phyloP scores from a whole-genome alignment of 371 early-diverging fungal species.

The Chytridiales sp. region DNA sequence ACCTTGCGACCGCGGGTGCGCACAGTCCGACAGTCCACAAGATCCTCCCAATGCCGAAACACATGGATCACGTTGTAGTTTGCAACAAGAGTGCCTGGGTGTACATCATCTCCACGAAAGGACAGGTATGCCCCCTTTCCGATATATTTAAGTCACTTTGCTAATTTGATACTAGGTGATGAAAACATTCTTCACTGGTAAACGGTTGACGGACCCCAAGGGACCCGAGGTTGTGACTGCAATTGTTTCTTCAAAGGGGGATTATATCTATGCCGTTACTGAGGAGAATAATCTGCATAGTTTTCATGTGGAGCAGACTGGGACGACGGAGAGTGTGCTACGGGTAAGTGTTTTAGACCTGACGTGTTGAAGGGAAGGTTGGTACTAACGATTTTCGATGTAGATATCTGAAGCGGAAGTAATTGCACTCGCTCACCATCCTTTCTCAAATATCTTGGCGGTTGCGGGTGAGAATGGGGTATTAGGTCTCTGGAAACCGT shows the following conservation, averaged over 20 bases:
- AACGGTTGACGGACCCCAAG: slow-evolving; percentile 6
- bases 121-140: slow-evolving; percentile 36
- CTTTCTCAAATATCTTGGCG: slow-evolving; percentile 71
- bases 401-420: slow-evolving; percentile 62
- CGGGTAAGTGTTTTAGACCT: slow-evolving; percentile 13
- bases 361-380: slow-evolving; percentile 22
- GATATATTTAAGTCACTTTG: neutral
- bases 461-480: slow-evolving; percentile 65
- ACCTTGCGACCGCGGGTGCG: slow-evolving; percentile 35
- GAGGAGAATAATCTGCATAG: slow-evolving; percentile 60
- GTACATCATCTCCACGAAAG: slow-evolving; percentile 58
- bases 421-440: slow-evolving; percentile 70
- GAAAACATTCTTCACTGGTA: neutral
- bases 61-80: slow-evolving; percentile 64
- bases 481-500: slow-evolving; percentile 30
- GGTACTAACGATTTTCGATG: slow-evolving; percentile 11
- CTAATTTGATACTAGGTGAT: neutral
- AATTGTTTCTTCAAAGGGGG: slow-evolving; percentile 69
- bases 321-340: slow-evolving; percentile 21
- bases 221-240: slow-evolving; percentile 64
- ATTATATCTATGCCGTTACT: slow-evolving; percentile 68
- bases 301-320: slow-evolving; percentile 59
- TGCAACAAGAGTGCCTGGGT: slow-evolving; percentile 70
- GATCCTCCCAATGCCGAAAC: slow-evolving; percentile 48
- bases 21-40: slow-evolving; percentile 30